phyloP scores from a whole-genome alignment of 2,329 filamentous ascomycete species.

The Pestalotiopsis sp. region DNA sequence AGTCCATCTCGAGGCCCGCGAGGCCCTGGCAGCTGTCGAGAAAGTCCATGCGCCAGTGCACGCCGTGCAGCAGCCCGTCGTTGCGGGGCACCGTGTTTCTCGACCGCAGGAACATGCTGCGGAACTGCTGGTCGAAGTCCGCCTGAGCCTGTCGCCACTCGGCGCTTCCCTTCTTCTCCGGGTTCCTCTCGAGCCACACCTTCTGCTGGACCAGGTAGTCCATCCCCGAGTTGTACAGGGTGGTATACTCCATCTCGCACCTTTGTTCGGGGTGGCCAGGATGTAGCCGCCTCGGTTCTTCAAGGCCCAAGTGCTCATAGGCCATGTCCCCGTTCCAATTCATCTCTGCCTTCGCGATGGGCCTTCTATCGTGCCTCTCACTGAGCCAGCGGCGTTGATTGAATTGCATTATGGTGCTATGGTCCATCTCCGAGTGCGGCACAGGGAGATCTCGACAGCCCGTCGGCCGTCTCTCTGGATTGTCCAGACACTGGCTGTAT shows the following conservation, averaged over 20 bases:
- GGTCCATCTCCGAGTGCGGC: neutral
- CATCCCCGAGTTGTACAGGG: neutral
- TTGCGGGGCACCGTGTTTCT: neutral
- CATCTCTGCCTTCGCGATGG: neutral
- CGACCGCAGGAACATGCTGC: neutral
- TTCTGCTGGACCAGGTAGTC: neutral
- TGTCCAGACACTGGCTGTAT: neutral
- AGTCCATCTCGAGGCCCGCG: neutral
- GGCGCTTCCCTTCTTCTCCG: neutral
- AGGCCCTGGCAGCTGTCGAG: neutral
- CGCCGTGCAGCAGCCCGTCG: neutral
- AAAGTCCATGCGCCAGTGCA: neutral
- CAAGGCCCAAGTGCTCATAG: neutral
- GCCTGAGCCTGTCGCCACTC: neutral
- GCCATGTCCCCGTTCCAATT: no score
- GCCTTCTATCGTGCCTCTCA: neutral
- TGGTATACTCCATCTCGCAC: neutral
- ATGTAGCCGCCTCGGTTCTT: neutral
- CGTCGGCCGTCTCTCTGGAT: neutral
- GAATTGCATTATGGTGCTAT: neutral
- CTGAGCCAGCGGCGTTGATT: neutral
- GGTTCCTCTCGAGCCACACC: neutral
- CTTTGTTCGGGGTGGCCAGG: neutral
- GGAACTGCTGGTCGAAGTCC: neutral
- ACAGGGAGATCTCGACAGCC: neutral